These are phyloP conservation scores for Penicillium robsamsonii DNA, from an alignment of 495 filamentous ascomycete genomes.

Conservation along the genomic window DNA sequence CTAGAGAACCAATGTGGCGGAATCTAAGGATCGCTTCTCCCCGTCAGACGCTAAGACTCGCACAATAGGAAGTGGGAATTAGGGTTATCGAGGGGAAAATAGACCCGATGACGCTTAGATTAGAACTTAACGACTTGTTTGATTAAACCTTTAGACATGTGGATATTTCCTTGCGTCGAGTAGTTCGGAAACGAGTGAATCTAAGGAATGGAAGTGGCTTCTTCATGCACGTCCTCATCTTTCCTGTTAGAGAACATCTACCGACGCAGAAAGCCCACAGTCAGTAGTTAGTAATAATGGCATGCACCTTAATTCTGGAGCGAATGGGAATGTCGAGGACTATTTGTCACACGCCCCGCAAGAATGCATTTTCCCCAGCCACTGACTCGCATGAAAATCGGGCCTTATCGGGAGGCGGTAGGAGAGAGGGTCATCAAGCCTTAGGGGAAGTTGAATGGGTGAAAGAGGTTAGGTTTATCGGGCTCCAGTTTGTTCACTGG, in stretches of 20 bases:
- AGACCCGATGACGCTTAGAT: not conserved
- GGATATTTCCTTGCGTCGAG: constrained; percentile 4
- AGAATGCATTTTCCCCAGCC: constrained; percentile 11
- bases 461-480: not conserved
- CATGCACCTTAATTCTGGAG: constrained; percentile 1
- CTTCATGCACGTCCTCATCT: not conserved
- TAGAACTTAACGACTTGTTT: no score
- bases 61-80: constrained; percentile 3
- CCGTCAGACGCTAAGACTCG: constrained; percentile 13
- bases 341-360: constrained; percentile 7
- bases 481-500: not conserved
- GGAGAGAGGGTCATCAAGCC: constrained; percentile 1
- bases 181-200: not conserved
- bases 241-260: not conserved
- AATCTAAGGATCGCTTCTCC: constrained; percentile 10
- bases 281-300: constrained; percentile 11
- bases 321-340: not conserved
- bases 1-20: constrained; percentile 19
- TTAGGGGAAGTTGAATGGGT: not conserved
- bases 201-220: constrained; percentile 2
- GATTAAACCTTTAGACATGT: no score
- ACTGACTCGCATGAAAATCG: constrained; percentile 24
- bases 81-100: not conserved
- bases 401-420: constrained; percentile 16
- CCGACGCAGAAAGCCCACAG: not conserved